Conservation (phyloP, 305 asterid genomes). For the Solanum hybrid region DNA sequence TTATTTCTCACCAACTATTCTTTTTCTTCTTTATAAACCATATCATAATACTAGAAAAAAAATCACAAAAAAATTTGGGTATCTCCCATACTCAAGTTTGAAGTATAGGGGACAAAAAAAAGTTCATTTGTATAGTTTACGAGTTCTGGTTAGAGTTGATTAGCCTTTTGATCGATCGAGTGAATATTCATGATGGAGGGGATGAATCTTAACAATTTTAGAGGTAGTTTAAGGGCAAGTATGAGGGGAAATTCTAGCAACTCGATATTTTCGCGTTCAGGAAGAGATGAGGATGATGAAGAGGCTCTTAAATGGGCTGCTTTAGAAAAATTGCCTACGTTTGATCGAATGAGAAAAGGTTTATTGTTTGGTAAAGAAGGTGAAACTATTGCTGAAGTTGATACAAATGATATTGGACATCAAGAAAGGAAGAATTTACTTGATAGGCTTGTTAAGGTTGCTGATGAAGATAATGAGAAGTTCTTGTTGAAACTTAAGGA, state of each 20-base stretch:
- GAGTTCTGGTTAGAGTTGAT: not conserved
- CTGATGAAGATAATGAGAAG: constrained; percentile 16
- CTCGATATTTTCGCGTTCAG: constrained; percentile 9
- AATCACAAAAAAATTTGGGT: not conserved
- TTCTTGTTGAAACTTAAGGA: constrained; percentile 11
- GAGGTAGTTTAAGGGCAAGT: not conserved
- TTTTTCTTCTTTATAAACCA: not conserved
- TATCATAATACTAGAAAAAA: not conserved
- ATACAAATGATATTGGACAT: constrained; percentile 3
- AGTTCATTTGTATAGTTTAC: not conserved
- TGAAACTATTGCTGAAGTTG: not conserved
- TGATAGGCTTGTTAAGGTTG: constrained; percentile 4
- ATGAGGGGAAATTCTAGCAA: not conserved
- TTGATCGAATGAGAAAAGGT: constrained; percentile 5
- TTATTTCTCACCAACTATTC: not conserved
- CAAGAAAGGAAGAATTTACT: constrained; percentile 5
- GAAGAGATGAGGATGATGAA: constrained; percentile 13
- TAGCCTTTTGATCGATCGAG: not conserved
- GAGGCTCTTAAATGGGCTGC: constrained; percentile 20
- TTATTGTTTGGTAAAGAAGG: constrained; percentile 4
- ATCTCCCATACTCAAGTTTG: not conserved
- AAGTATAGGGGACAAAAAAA: not conserved
- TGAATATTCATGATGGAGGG: not conserved
- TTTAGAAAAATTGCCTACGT: constrained; percentile 11
- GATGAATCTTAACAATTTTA: not conserved